Conservation (phyloP, 2,329 filamentous ascomycete genomes). For the Cyphellophora europaea region DNA sequence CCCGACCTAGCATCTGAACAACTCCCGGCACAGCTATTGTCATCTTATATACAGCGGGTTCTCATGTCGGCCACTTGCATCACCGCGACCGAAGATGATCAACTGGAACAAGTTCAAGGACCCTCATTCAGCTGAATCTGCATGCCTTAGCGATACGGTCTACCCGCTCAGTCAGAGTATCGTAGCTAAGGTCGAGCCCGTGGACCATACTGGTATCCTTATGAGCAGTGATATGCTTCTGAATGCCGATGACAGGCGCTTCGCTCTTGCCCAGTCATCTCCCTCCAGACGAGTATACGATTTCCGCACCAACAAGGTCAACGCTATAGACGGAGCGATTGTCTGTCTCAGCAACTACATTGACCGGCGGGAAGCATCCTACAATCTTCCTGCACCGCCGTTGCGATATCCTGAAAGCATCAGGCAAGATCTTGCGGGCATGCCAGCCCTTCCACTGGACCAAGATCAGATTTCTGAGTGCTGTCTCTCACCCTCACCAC, state of each 20-base stretch:
- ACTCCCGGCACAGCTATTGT: no score
- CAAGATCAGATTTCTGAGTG: neutral
- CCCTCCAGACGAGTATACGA: neutral
- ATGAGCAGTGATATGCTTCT: neutral
- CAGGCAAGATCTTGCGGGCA: neutral
- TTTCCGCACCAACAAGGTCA: neutral
- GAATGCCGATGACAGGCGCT: neutral
- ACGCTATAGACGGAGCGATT: neutral
- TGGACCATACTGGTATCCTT: neutral
- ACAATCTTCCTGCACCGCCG: no score
- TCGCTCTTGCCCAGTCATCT: neutral
- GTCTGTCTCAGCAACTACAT: neutral
- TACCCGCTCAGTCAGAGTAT: neutral
- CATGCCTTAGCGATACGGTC: neutral
- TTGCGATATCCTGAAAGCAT: no score
- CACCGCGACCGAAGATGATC: neutral
- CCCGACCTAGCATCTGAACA: no score
- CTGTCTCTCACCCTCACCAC: neutral
- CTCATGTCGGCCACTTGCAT: no score
- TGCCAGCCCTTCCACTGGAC: neutral
- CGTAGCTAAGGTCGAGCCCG: neutral
- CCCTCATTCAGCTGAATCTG: neutral
- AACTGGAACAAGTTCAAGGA: neutral
- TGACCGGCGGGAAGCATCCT: no score
- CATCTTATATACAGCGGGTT: no score